Evolutionary conservation across 192 early-diverging fungal species (phyloP).

Genomic region (Coemansia sp.): DNA sequence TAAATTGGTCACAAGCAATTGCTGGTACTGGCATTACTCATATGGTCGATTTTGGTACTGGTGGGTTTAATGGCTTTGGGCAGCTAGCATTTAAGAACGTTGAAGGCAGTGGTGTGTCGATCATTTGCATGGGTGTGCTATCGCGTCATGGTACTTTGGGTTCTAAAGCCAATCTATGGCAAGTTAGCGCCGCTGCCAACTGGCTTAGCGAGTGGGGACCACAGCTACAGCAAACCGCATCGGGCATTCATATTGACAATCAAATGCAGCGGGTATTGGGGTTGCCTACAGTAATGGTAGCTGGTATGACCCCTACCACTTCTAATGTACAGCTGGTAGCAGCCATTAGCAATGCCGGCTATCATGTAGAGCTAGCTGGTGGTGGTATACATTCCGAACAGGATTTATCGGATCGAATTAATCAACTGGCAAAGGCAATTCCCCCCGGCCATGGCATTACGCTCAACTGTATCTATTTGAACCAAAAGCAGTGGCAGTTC

Average conservation of each 20-base stretch:
- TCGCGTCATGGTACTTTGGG: slow-evolving; percentile 53
- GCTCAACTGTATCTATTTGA: slow-evolving; percentile 87
- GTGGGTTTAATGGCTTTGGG: slow-evolving; percentile 80
- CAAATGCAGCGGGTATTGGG: slow-evolving; percentile 80
- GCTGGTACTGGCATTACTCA: slow-evolving; percentile 65
- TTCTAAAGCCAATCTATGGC: slow-evolving; percentile 72
- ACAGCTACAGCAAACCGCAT: slow-evolving; percentile 64
- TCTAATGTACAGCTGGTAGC: slow-evolving; percentile 74
- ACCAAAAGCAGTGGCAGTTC: slow-evolving; percentile 77
- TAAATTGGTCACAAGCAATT: slow-evolving; percentile 62
- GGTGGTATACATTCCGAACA: slow-evolving; percentile 82
- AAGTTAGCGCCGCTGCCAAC: slow-evolving; percentile 79
- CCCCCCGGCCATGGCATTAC: slow-evolving; percentile 84
- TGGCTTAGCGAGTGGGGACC: slow-evolving; percentile 87
- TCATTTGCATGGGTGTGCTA: slow-evolving; percentile 30
- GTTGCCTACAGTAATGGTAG: slow-evolving; percentile 90
- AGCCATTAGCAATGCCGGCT: slow-evolving; percentile 86
- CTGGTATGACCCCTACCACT: slow-evolving; percentile 92
- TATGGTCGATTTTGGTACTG: slow-evolving; percentile 93
- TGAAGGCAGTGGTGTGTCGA: slow-evolving; percentile 78
- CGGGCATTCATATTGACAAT: slow-evolving; percentile 76
- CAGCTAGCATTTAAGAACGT: slow-evolving; percentile 79
- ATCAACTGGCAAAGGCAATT: slow-evolving; percentile 67
- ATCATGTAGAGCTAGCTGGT: slow-evolving; percentile 86
- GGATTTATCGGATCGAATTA: slow-evolving; percentile 66